Base-by-base conservation (phyloP, 345 rosid species). In the Toxicodendron radicans region DNA sequence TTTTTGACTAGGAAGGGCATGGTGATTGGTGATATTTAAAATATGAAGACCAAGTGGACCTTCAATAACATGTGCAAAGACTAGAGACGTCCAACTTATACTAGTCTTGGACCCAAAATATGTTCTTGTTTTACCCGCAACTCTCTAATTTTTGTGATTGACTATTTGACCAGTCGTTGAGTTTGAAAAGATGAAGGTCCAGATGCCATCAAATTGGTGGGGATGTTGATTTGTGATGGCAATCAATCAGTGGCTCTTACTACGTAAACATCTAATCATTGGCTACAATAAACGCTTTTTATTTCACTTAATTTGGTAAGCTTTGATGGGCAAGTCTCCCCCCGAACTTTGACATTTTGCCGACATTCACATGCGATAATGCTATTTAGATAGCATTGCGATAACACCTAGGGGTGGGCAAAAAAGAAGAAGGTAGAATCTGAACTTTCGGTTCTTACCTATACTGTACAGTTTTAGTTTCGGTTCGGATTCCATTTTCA, bases 101-200 rank as follows among this genome's bases (percentile, higher is more conserved):
- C 30, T 1, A 27, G 30, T 27, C 30, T 27, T 27, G 30, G 30
- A 38, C 43, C 43, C 10, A 38, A 7, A 6, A 5, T 38, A 38
- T 17, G 10, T 21, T 51, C 66, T 12, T 43, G 66, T 68, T 73
- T 80, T 73, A 73, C 83, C 68, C 75, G 77, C 38, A 80, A 73
- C 68, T 63, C n/a, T 17, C 10, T 23, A 27, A 27, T 48, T 6
- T 35, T 14, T 5, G 13, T 20, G 0, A 2, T 58, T 56, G 75
- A 70, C 52, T 58, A 17, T 10, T 79, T 64, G 72, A 52, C 73
- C 53, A 32, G 16, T 24, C 51, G 51, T 11, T 46, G 51, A 9
- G 9, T 43, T 46, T 2, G 51, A n/a, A n/a, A n/a, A n/a, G n/a
- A n/a, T n/a, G n/a, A n/a, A n/a, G n/a, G n/a, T n/a, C 12, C 51